A percentile compares a stretch with the other conserved stretches of the same genome.
phyloP scores from a whole-genome alignment of 345 rosid species.

The Raphanus sativus region DNA sequence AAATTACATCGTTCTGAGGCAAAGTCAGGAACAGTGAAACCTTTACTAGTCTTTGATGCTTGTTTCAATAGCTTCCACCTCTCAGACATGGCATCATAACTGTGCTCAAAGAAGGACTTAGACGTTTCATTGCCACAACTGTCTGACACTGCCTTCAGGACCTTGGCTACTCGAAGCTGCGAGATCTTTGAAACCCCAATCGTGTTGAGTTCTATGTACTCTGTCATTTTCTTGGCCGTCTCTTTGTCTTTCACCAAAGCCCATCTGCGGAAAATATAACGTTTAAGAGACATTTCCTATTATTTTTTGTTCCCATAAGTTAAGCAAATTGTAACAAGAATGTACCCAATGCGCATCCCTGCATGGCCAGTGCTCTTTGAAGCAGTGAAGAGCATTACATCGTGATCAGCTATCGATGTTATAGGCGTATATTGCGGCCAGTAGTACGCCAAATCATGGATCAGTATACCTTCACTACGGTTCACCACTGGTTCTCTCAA shows the following conservation, averaged over 20 bases:
- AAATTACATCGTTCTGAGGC: constrained; percentile 57
- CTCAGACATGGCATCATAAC: constrained; percentile 48
- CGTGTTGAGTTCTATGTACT: constrained; percentile 75
- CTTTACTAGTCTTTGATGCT: constrained; percentile 56
- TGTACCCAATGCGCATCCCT: constrained; percentile 89
- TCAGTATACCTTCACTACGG: constrained; percentile 58
- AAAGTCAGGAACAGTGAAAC: constrained; percentile 65
- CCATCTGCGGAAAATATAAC: constrained; percentile 57
- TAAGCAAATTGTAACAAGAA: not conserved
- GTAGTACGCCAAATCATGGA: constrained; percentile 90
- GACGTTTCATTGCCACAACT: constrained; percentile 39
- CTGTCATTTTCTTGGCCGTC: constrained; percentile 72
- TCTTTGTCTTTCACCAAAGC: constrained; percentile 73
- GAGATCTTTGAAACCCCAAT: constrained; percentile 93
- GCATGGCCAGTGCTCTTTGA: constrained; percentile 92
- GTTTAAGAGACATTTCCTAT: not conserved
- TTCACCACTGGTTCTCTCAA: constrained; percentile 70
- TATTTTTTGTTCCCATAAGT: not conserved
- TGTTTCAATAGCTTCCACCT: constrained; percentile 71
- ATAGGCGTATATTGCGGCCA: constrained; percentile 97
- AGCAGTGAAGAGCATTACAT: constrained; percentile 78
- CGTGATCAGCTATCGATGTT: constrained; percentile 62
- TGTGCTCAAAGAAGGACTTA: constrained; percentile 57
- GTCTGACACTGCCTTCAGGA: constrained; percentile 57
- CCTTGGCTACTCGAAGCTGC: constrained; percentile 80